Conservation (phyloP, 2,329 filamentous ascomycete species). For the Talaromyces pinophilus region DNA sequence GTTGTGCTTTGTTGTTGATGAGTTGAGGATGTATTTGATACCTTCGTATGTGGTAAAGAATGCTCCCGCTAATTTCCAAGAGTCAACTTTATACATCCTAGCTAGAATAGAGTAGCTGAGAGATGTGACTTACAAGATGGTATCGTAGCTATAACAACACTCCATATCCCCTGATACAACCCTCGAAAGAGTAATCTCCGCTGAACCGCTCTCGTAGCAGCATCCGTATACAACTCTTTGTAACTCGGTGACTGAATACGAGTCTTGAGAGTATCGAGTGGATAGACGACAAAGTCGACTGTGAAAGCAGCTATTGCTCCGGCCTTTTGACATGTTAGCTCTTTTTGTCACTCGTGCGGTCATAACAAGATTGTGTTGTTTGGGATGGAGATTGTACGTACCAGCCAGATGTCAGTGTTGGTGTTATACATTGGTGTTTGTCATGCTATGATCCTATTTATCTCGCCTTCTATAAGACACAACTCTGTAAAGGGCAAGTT, state of each 20-base stretch:
- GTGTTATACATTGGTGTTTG: slow-evolving; percentile 50
- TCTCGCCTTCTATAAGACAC: not conserved
- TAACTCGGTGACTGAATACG: slow-evolving; percentile 79
- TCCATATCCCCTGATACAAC: slow-evolving; percentile 84
- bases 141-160: slow-evolving; percentile 81
- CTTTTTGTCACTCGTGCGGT: not conserved
- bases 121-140: slow-evolving; percentile 64
- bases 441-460: not conserved
- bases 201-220: slow-evolving; percentile 56
- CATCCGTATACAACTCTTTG: slow-evolving; percentile 63
- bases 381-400: slow-evolving; percentile 38
- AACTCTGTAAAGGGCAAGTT: not conserved
- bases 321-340: slow-evolving; percentile 56
- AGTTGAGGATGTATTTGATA: slow-evolving; percentile 65
- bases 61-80: slow-evolving; percentile 62
- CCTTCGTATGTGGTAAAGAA: slow-evolving; percentile 92
- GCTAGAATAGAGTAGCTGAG: not conserved
- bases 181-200: slow-evolving; percentile 65
- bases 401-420: slow-evolving; percentile 59
- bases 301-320: slow-evolving; percentile 83
- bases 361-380: not conserved
- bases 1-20: slow-evolving; percentile 24
- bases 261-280: slow-evolving; percentile 87
- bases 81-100: slow-evolving; percentile 21
- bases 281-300: slow-evolving; percentile 82